Evolutionary conservation across 805 yeast species (phyloP).

Genomic region (Kuraishia floccosa): DNA sequence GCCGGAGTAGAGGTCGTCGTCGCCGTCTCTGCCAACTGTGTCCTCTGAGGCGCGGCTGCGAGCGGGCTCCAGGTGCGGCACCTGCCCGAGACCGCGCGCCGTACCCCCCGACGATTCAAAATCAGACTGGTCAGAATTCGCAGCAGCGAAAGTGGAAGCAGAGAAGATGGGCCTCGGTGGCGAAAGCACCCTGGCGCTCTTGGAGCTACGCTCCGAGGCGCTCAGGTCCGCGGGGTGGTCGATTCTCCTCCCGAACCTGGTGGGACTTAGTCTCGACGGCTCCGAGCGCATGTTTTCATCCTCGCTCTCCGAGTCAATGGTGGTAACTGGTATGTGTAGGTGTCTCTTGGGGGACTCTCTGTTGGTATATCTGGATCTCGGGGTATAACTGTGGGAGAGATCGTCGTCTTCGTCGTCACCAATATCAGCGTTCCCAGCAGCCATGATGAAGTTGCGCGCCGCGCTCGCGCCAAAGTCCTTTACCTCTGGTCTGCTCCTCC

Average conservation of each 20-base stretch:
- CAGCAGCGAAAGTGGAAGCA: constrained; percentile 52
- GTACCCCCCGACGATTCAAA: too few relatives aligned
- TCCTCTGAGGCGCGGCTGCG: constrained; percentile 1
- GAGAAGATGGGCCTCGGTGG: constrained; percentile 60
- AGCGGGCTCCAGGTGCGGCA: constrained; percentile 7
- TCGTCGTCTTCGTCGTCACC: constrained; percentile 10
- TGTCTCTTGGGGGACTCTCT: constrained; percentile 65
- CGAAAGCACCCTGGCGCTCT: constrained; percentile 33
- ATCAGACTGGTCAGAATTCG: constrained; percentile 17
- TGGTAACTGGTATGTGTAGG: constrained; percentile 32
- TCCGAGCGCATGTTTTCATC: constrained; percentile 19
- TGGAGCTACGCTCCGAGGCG: constrained; percentile 20
- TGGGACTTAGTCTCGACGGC: constrained; percentile 12
- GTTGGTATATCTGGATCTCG: constrained; percentile 57
- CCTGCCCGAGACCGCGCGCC: too few relatives aligned
- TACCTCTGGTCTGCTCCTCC: constrained; percentile 16
- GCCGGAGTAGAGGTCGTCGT: not conserved
- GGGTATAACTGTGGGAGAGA: constrained; percentile 24
- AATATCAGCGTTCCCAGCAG: constrained; percentile 19
- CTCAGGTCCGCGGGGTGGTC: constrained; percentile 19
- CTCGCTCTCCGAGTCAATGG: constrained; percentile 24
- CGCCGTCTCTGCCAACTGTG: not conserved
- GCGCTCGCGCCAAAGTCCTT: constrained; percentile 21
- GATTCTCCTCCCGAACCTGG: constrained; percentile 10
- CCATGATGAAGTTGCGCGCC: constrained; percentile 24